phyloP scores from a whole-genome alignment of 805 yeast genomes.

The Metschnikowia orientalis region DNA sequence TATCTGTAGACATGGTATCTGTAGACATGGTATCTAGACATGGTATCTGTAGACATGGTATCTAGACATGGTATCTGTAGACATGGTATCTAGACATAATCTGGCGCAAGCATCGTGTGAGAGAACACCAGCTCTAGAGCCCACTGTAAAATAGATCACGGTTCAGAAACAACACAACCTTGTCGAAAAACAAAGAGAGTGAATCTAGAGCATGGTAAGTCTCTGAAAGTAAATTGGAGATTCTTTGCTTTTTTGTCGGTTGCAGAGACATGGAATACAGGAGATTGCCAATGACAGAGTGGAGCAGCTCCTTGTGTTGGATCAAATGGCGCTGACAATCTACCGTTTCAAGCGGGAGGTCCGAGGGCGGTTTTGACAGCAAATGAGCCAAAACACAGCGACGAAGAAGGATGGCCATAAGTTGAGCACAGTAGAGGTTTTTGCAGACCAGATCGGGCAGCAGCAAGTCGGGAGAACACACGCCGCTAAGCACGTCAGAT shows the following conservation, averaged over 20 bases:
- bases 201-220: slow-evolving; percentile 22
- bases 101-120: too few species aligned
- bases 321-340: slow-evolving; percentile 11
- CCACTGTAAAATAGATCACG: slow-evolving; percentile 22
- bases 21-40: too few species aligned
- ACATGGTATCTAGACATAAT: too few species aligned
- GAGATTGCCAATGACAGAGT: slow-evolving; percentile 20
- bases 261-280: slow-evolving; percentile 11
- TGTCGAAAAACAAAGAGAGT: slow-evolving; percentile 19
- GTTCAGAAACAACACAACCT: slow-evolving; percentile 19
- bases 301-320: slow-evolving; percentile 17
- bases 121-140: too few species aligned
- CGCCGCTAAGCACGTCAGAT: not conserved
- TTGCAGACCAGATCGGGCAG: slow-evolving; percentile 11
- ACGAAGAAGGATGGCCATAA: slow-evolving; percentile 8
- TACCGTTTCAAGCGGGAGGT: slow-evolving; percentile 7
- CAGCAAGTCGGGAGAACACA: slow-evolving; percentile 5
- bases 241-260: slow-evolving; percentile 17
- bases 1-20: too few species aligned
- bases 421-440: slow-evolving; percentile 17
- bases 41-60: too few species aligned
- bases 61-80: too few species aligned
- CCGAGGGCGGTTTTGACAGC: not conserved
- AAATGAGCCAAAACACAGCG: slow-evolving; percentile 2
- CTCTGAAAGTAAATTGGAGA: slow-evolving; percentile 22